These are phyloP conservation scores for Thermochaetoides thermophila DNA, from an alignment of 495 filamentous ascomycete species.

Conservation along the genomic window DNA sequence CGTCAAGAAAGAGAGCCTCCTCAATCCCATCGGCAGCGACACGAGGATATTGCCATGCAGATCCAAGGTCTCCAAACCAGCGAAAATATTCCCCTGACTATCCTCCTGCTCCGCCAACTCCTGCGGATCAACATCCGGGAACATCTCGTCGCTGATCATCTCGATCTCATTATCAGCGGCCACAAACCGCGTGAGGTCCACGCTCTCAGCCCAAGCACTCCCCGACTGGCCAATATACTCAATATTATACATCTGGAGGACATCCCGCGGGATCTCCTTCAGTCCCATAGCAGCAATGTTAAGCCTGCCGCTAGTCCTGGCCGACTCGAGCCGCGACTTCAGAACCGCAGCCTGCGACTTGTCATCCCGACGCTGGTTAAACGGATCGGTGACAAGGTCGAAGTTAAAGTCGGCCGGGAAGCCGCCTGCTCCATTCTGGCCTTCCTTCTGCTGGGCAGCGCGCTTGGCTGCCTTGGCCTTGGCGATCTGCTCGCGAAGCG, in stretches of 20 bases:
- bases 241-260: slow-evolving; percentile 81
- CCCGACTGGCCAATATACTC: slow-evolving; percentile 37
- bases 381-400: slow-evolving; percentile 43
- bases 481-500: slow-evolving; percentile 80
- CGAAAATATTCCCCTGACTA: slow-evolving; percentile 59
- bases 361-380: slow-evolving; percentile 48
- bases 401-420: slow-evolving; percentile 36
- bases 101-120: slow-evolving; percentile 45
- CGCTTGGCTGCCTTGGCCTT: slow-evolving; percentile 80
- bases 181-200: slow-evolving; percentile 78
- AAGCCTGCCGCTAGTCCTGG: slow-evolving; percentile 64
- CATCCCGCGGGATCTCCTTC: slow-evolving; percentile 64
- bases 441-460: slow-evolving; percentile 31
- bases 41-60: slow-evolving; percentile 70
- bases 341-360: slow-evolving; percentile 48
- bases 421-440: slow-evolving; percentile 31
- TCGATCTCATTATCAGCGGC: slow-evolving; percentile 87
- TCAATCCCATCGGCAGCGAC: slow-evolving; percentile 57
- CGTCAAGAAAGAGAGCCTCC: slow-evolving; percentile 56
- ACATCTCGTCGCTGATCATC: slow-evolving; percentile 52
- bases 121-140: slow-evolving; percentile 54
- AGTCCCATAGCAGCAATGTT: slow-evolving; percentile 83
- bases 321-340: slow-evolving; percentile 57
- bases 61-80: slow-evolving; percentile 68
- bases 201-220: slow-evolving; percentile 77